Conservation (phyloP, 805 yeast genomes). For the Komagataella ulmi region DNA sequence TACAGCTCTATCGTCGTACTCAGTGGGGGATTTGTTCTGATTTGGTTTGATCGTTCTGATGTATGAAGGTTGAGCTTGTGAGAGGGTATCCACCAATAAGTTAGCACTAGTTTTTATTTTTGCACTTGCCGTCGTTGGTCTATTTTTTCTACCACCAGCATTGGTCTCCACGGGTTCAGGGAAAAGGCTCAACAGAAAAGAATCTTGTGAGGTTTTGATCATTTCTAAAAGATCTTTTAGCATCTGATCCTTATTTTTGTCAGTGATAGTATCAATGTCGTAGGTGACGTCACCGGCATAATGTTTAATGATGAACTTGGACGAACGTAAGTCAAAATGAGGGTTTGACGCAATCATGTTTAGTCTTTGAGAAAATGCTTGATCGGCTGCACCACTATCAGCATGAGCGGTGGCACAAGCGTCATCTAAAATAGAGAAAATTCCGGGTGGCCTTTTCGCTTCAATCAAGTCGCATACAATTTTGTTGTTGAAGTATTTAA, state of each 20-base stretch:
- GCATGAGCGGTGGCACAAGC: conserved; percentile 98
- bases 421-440: conserved; percentile 92
- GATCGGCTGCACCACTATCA: conserved; percentile 92
- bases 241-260: conserved; percentile 91
- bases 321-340: conserved; percentile 80
- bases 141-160: conserved; percentile 38
- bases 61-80: conserved; percentile 88
- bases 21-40: conserved; percentile 81
- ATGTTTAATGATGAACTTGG: conserved; percentile 84
- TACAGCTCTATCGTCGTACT: conserved; percentile 80
- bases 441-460: conserved; percentile 87
- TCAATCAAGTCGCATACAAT: conserved; percentile 96
- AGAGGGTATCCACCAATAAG: conserved; percentile 74
- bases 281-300: conserved; percentile 98
- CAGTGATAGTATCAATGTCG: conserved; percentile 83
- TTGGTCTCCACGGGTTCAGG: conserved; percentile 55
- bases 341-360: conserved; percentile 72
- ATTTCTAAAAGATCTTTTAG: conserved; percentile 78
- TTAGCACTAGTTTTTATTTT: conserved; percentile 90
- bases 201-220: conserved; percentile 56
- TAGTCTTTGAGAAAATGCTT: conserved; percentile 84
- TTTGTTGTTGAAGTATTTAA: conserved; percentile 89
- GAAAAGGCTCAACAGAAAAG: conserved; percentile 45
- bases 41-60: conserved; percentile 97
- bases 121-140: conserved; percentile 95